Conservation (phyloP, 345 rosid genomes). For the Ceriops decandra region DNA sequence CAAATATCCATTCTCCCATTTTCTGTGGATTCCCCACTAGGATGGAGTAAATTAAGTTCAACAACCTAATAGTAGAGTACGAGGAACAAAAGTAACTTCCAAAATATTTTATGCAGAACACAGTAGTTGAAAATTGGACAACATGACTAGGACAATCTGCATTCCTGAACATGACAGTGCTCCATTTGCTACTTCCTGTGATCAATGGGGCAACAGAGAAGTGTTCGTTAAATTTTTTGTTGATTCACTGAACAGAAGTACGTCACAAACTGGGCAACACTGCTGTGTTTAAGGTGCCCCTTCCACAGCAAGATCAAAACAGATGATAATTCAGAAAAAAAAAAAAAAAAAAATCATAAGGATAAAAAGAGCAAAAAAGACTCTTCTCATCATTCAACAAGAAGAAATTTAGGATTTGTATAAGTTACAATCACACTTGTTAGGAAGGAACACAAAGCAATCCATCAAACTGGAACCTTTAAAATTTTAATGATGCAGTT, state of each 20-base stretch:
- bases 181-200: constrained; percentile 25
- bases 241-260: constrained; percentile 29
- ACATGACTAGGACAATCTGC: constrained; percentile 26
- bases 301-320: constrained; percentile 1
- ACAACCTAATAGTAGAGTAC: constrained; percentile 11
- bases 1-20: constrained; percentile 24
- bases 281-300: constrained; percentile 27
- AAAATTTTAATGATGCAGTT: too few species aligned
- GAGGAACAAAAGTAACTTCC: background rate
- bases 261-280: constrained; percentile 26
- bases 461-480: too few species aligned
- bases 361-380: background rate
- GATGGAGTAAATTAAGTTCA: background rate
- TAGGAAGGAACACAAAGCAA: too few species aligned
- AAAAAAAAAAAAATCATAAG: background rate
- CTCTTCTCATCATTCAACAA: too few species aligned
- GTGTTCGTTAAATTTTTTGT: constrained; percentile 26
- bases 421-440: too few species aligned
- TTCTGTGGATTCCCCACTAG: constrained; percentile 28
- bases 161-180: constrained; percentile 26
- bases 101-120: background rate
- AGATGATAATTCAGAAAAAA: too few species aligned
- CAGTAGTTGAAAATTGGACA: constrained; percentile 7
- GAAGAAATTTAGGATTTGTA: too few species aligned
- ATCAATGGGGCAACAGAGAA: constrained; percentile 27